Evolutionary conservation across 345 rosid genomes (phyloP), one percentile per base, ranked within the genome.

Genomic region (Hibiscus trionum): DNA sequence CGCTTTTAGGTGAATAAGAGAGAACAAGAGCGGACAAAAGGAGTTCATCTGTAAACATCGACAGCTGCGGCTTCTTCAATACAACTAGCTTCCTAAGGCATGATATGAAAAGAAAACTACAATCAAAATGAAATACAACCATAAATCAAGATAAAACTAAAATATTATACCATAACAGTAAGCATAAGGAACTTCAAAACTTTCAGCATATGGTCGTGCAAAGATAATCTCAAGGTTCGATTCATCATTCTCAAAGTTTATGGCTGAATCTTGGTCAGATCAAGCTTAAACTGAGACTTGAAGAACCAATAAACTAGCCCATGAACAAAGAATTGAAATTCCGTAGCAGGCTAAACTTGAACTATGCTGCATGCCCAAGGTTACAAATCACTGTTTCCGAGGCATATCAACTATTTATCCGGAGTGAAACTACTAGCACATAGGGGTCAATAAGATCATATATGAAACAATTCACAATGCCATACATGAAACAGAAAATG

Each of bases 1-100:
- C 98, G 62, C 99, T 90, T 86, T 93, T 93, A 19, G 93, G 97
- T 75, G 86, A 86, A 86, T 78, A 76, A 12, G 98, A 93, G 72
- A 92, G 91, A 74, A 95, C 77, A 75, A 92, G 91, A 47, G 86
- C 83, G 61, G 98, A 89, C 57, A 93, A 79, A 61, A 33, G 76
- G 75, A 95, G 93, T 79, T 95, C 99, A 72, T 88, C 89, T 24
- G 67, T 72, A 64, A 86, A 87, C 66, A 78, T 61, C 11, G 76
- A 53, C 53, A 80, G 55, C 14, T 80, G 78, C 63, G 79, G 82
- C 75, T 89, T 77, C 85, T 77, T 84, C 50, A 83, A 84, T 63
- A 81, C 76, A 77, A 92, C 72, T 72, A 87, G 78, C 82, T 87
- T 92, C 86, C 98, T 95, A 50, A 85, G 50, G 11, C 72, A 61